Evolutionary conservation across 1,284 basidiomycete genomes (phyloP).

Genomic region (Ganoderma boninense): DNA sequence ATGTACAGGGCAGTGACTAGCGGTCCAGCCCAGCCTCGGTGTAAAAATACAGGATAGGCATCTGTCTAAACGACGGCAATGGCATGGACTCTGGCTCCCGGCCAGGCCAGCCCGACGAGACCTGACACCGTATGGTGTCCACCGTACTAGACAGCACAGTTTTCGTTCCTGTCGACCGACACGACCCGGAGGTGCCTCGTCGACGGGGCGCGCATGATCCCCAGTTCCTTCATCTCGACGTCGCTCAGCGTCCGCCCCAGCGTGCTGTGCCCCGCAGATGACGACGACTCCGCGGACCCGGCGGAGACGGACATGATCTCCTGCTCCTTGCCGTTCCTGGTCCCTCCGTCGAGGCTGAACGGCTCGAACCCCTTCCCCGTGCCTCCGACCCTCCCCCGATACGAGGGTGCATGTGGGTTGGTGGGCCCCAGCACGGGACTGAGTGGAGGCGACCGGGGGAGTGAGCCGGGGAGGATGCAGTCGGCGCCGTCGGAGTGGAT

Average conservation of each 20-base stretch:
- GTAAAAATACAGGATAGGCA: conserved; percentile 4
- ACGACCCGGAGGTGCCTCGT: conserved; percentile 19
- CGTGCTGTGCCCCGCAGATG: conserved; percentile 13
- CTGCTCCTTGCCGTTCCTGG: conserved; percentile 14
- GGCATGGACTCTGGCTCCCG: neutral
- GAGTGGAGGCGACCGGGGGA: neutral
- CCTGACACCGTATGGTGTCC: neutral
- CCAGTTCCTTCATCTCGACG: conserved; percentile 51
- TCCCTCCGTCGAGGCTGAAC: conserved; percentile 7
- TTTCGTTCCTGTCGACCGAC: neutral
- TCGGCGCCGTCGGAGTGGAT: conserved; percentile 34
- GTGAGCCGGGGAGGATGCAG: conserved; percentile 2
- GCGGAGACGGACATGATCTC: neutral
- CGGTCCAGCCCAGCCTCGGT: neutral
- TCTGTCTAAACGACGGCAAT: neutral
- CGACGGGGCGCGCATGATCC: conserved; percentile 44
- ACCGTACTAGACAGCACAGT: neutral
- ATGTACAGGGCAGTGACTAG: neutral
- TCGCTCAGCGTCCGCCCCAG: conserved; percentile 39
- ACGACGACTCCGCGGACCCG: conserved; percentile 26
- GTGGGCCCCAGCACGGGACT: neutral
- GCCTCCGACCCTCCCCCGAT: neutral
- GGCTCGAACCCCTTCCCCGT: conserved; percentile 7
- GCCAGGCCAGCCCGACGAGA: neutral
- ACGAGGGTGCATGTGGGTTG: neutral